Evolutionary conservation across 2,329 filamentous ascomycete genomes (phyloP), one percentile per base, ranked within the genome.

Genomic region (Penicillium occitanis): DNA sequence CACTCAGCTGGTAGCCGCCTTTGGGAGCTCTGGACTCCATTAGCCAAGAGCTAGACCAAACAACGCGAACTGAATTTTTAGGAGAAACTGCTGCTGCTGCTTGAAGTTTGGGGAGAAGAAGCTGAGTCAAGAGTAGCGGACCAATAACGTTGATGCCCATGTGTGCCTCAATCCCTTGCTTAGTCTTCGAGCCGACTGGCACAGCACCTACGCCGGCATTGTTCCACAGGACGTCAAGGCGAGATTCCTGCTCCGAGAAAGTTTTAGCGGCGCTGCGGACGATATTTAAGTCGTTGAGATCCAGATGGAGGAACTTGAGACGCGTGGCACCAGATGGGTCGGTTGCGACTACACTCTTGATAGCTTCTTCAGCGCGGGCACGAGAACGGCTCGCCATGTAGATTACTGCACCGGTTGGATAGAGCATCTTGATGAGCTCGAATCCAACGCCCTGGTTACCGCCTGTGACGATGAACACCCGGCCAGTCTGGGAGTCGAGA

Each of bases 151-250:
- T 81, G 5, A 75, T 78, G 5, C 76, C 80, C 5, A 82, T 69
- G 59, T 79, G 76, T 3, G 74, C 66, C 59, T 80, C 77, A 55
- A 74, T 68, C 17, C 76, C 75, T 59, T 78, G 71, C 14, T 57
- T 33, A 17, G 75, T 75, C 40, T 73, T 73, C 17, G 71, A 73
- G 10, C 77, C 79, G 2, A 62, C 60, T 0, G 79, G 75, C 4
- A 77, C 76, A 8, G 70, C 71, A 68, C 76, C 75, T n/a, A 77
- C 70, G 7, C 77, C 78, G 0, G 77, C 78, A 65, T 81, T 81
- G 70, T 81, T 79, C 58, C 73, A 75, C 37, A 81, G 71, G n/a
- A 81, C 73, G 67, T 82, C 78, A 13, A 82, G 74, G 8, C 74
- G 71, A n/a, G 70, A 69, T 63, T 81, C 78, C 53, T 72, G 69